These are phyloP conservation scores for Chernovozyma sophiae-reginae DNA, from an alignment of 1,139 yeast species.

Conservation along the genomic window DNA sequence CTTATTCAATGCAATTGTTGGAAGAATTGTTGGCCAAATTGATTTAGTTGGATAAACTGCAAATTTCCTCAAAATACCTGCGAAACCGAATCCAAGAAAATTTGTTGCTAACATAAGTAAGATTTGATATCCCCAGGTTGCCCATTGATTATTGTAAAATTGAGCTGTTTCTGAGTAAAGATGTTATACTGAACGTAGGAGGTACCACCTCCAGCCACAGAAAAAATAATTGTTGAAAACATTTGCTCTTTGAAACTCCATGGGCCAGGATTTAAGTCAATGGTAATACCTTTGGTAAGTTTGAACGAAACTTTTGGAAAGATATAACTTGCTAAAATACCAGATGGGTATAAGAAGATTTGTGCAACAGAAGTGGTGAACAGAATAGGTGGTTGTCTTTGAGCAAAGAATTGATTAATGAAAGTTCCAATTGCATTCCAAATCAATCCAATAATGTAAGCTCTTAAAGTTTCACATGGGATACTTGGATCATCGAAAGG, in stretches of 20 bases:
- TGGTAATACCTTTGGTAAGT: constrained; percentile 16
- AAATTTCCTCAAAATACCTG: constrained; percentile 56
- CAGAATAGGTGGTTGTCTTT: constrained; percentile 51
- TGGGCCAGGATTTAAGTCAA: constrained; percentile 52
- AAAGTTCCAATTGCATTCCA: constrained; percentile 57
- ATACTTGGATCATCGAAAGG: constrained; percentile 47
- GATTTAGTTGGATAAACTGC: constrained; percentile 54
- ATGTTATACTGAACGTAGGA: constrained; percentile 40
- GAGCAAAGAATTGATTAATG: constrained; percentile 54
- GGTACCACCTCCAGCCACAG: constrained; percentile 38
- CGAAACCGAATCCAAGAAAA: constrained; percentile 59
- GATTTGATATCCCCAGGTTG: constrained; percentile 47
- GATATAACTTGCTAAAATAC: constrained; percentile 19
- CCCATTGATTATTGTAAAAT: constrained; percentile 41
- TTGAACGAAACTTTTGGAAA: constrained; percentile 47
- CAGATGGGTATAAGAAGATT: constrained; percentile 56
- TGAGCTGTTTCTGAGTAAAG: constrained; percentile 39
- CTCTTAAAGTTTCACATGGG: constrained; percentile 53
- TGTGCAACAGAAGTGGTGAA: constrained; percentile 49
- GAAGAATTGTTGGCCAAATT: constrained; percentile 55
- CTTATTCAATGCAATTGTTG: constrained; percentile 52
- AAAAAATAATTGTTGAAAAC: constrained; percentile 47
- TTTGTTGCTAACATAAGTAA: constrained; percentile 51
- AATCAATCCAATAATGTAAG: constrained; percentile 46
- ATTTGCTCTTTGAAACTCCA: constrained; percentile 71